Base-by-base conservation (phyloP, 2,329 filamentous ascomycete genomes). In the Fusarium mexicanum region DNA sequence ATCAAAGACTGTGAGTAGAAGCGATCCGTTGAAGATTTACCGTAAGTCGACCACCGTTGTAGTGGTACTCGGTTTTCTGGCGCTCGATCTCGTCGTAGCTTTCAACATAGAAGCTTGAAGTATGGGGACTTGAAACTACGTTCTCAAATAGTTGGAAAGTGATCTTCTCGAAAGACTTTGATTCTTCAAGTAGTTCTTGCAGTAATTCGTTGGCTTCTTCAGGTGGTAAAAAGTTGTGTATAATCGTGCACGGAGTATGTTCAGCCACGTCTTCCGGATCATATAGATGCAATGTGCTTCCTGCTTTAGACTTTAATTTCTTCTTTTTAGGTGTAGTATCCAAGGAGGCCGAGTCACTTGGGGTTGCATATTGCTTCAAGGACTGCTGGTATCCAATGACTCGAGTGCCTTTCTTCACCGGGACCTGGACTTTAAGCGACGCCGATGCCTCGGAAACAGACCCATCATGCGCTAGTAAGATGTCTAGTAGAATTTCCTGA, bases 91-190 rank as follows among this genome's bases (percentile, higher is more conserved):
- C 93, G 46, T 92, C 90, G 26, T 90, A 86, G 54, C 89, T 92
- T 63, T 94, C 92, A 8, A 98, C 93, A 75, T 94, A 98, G 80
- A 98, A 94, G 75, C 91, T 91, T 26, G 91, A 91, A 0, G 94
- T 95, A 80, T 98, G 96, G 1, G 95, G 94, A 70, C 92, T 96
- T 43, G 92, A 88, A 8, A 98, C 96, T 0, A 96, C 90, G 70
- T 92, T 93, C 64, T 98, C 95, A 80, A 98, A 98, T 3, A 98
- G 84, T 79, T 96, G 94, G 79, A 98, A 98, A 0, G 90, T 91
- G 31, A 90, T 89, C 72, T 88, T 90, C 57, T 91, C 86, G 79
- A 95, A 98, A 0, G 91, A 89, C 29, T 88, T 85, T 2, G 93
- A 88, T 82, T 98, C 94, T 4, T 87, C 83, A 2, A 98, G 83